Evolutionary conservation across 2,329 filamentous ascomycete genomes (phyloP).

Genomic region (Epichloe hybrida): DNA sequence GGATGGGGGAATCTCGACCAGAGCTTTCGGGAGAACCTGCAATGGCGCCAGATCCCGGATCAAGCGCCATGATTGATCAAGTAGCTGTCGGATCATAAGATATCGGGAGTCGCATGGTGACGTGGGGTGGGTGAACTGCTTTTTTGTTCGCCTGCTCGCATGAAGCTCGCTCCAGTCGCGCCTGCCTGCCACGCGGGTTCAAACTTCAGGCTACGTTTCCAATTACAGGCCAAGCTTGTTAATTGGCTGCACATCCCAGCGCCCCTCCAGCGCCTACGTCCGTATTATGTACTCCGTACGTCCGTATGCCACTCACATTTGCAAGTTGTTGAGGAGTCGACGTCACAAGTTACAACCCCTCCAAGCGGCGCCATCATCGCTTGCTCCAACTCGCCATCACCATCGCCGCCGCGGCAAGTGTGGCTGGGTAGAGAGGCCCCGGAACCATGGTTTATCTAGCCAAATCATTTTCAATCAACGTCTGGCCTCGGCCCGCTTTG

Average conservation of each 20-base stretch:
- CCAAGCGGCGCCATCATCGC: too few species aligned
- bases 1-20: constrained; percentile 65
- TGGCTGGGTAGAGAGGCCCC: background rate
- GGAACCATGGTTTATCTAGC: background rate
- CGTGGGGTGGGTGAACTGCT: background rate
- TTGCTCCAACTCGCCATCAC: background rate
- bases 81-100: constrained; percentile 9
- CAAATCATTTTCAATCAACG: background rate
- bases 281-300: too few species aligned
- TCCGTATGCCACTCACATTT: background rate
- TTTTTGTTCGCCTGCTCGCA: background rate
- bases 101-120: constrained; percentile 3
- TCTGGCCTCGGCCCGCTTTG: background rate
- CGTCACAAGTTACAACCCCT: background rate
- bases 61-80: constrained; percentile 44
- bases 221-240: background rate
- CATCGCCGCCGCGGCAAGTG: background rate
- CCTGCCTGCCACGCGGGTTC: background rate
- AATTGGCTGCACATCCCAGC: background rate
- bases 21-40: constrained; percentile 70
- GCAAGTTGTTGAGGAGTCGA: background rate
- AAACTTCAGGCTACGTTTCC: constrained; percentile 10
- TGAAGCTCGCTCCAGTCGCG: background rate
- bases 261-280: too few species aligned
- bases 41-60: constrained; percentile 40